Conservation (phyloP, 441 rosid genomes). For the Populus hybrid region DNA sequence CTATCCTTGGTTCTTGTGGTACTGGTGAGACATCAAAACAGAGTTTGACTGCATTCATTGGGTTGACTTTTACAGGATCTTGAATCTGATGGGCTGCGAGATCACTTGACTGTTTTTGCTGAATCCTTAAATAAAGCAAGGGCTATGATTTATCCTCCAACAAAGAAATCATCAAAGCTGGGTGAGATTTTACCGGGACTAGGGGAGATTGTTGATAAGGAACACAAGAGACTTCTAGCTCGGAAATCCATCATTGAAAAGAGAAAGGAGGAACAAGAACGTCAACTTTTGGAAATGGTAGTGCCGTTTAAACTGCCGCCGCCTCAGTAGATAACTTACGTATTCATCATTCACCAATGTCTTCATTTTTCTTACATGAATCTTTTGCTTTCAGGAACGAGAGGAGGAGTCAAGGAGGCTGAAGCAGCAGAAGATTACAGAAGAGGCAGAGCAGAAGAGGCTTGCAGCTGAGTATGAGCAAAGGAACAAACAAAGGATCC, state of each 20-base stretch:
- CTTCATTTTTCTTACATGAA: neutral
- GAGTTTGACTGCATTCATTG: conserved; percentile 8
- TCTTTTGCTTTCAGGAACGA: conserved; percentile 57
- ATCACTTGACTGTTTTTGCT: conserved; percentile 66
- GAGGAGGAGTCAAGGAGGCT: conserved; percentile 86
- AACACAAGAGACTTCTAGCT: conserved; percentile 93
- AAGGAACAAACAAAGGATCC: conserved; percentile 73
- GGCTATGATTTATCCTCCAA: conserved; percentile 66
- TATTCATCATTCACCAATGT: neutral
- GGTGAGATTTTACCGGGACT: conserved; percentile 67
- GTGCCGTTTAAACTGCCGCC: neutral
- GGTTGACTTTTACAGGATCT: conserved; percentile 45
- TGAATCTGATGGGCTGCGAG: conserved; percentile 80
- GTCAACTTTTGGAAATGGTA: conserved; percentile 94
- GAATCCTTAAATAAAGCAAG: conserved; percentile 77
- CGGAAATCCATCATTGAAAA: conserved; percentile 92
- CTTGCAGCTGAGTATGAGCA: conserved; percentile 78
- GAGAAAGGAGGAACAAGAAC: conserved; percentile 96
- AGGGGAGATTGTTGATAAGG: conserved; percentile 82
- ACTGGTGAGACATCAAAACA: neutral
- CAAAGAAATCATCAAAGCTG: conserved; percentile 67
- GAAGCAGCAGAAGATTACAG: conserved; percentile 74
- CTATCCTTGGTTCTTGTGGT: neutral
- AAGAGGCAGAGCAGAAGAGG: conserved; percentile 94
- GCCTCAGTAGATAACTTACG: neutral